Evolutionary conservation across 768 basidiomycete genomes (phyloP).

Genomic region (Collybia sp.): DNA sequence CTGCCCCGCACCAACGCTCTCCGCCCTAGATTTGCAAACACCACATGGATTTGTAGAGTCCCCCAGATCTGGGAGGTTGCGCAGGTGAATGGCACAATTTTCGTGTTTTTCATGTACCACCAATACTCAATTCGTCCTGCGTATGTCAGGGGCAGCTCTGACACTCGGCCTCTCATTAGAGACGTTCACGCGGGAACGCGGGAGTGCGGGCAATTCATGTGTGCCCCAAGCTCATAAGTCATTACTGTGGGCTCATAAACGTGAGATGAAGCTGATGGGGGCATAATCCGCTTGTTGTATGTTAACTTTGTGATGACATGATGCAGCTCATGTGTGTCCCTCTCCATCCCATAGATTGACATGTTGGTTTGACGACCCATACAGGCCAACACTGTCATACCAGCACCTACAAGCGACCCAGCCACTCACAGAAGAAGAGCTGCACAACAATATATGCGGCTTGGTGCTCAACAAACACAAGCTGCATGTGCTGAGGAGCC

Average conservation of each 20-base stretch:
- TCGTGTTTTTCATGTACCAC: too few relatives aligned
- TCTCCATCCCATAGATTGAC: background rate
- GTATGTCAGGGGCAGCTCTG: too few relatives aligned
- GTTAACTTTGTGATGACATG: slow-evolving; percentile 98
- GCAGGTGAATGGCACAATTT: too few relatives aligned
- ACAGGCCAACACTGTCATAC: slow-evolving; percentile 91
- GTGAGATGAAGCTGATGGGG: background rate
- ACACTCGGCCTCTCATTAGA: too few relatives aligned
- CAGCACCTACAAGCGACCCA: slow-evolving; percentile 87
- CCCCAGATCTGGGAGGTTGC: too few relatives aligned
- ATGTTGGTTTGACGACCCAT: background rate
- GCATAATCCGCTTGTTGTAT: slow-evolving; percentile 84
- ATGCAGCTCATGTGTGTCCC: slow-evolving; percentile 59
- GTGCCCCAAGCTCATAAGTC: slow-evolving; percentile 78
- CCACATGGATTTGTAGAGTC: too few relatives aligned
- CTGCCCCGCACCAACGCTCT: too few relatives aligned
- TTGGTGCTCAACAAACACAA: slow-evolving; percentile 87
- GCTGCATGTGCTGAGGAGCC: slow-evolving; percentile 87
- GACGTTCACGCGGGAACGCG: slow-evolving; percentile 95
- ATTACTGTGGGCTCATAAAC: background rate
- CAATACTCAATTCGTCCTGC: too few relatives aligned
- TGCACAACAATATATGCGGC: slow-evolving; percentile 83
- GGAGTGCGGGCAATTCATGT: slow-evolving; percentile 83
- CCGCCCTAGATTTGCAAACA: too few relatives aligned
- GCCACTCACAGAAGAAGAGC: slow-evolving; percentile 78